Evolutionary conservation across 208 protist genomes (phyloP).

Genomic region (Angomonas deanei): DNA sequence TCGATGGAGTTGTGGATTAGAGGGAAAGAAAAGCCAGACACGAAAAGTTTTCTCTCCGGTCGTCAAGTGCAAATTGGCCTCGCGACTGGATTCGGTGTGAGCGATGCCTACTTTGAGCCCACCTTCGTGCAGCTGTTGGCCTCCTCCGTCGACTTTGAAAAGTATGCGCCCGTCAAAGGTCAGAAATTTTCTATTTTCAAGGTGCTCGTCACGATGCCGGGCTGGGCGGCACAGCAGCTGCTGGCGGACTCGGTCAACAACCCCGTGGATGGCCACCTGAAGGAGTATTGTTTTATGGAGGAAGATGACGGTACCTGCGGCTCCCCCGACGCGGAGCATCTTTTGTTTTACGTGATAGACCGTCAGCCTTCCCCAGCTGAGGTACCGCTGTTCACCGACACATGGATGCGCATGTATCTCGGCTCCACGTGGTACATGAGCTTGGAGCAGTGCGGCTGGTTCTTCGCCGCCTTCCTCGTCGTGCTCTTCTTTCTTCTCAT

Average conservation of each 20-base stretch:
- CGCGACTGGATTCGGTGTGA: background rate
- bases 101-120: background rate
- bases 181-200: constrained; percentile 8
- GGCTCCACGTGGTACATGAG: constrained; percentile 13
- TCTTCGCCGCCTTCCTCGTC: constrained; percentile 15
- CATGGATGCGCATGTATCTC: constrained; percentile 21
- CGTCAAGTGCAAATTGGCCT: background rate
- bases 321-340: background rate
- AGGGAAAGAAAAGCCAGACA: background rate
- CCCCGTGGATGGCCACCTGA: background rate
- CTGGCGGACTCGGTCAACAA: constrained; percentile 11
- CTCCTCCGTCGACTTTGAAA: background rate
- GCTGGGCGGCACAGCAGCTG: constrained; percentile 31
- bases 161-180: background rate
- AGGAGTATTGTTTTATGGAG: background rate
- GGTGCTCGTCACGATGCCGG: constrained; percentile 17
- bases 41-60: background rate
- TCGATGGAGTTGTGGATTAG: constrained; percentile 20
- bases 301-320: background rate
- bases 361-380: background rate
- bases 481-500: constrained; percentile 1
- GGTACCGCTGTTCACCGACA: constrained; percentile 6
- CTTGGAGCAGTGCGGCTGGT: constrained; percentile 21
- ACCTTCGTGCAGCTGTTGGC: background rate
- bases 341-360: background rate